Conservation (phyloP, 768 basidiomycete genomes). For the Boletellus emodensis region DNA sequence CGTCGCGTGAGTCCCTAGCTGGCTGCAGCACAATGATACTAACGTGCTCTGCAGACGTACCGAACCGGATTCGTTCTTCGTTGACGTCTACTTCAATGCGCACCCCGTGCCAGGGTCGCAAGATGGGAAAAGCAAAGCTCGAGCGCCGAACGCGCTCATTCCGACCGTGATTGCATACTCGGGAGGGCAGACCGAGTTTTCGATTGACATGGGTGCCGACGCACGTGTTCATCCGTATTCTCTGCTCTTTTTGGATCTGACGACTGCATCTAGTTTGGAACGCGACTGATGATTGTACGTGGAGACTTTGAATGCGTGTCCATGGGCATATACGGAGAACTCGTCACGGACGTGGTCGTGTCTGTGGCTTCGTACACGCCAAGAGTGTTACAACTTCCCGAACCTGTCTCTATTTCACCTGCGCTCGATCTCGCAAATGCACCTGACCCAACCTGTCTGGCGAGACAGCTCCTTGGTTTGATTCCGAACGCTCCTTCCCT, state of each 20-base stretch:
- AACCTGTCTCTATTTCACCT: constrained; percentile 40
- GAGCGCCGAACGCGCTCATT: constrained; percentile 66
- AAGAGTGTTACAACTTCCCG: constrained; percentile 33
- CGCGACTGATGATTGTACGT: constrained; percentile 76
- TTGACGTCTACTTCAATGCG: constrained; percentile 75
- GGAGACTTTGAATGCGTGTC: constrained; percentile 68
- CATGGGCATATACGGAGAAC: constrained; percentile 46
- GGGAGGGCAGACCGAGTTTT: constrained; percentile 63
- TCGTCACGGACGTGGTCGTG: constrained; percentile 43
- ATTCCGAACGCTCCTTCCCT: constrained; percentile 63
- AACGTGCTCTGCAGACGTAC: constrained; percentile 46
- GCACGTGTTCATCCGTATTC: constrained; percentile 35
- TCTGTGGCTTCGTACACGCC: constrained; percentile 41
- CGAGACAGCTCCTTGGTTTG: constrained; percentile 55
- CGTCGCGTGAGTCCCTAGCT: constrained; percentile 48
- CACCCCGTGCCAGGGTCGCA: constrained; percentile 44
- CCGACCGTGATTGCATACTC: constrained; percentile 69
- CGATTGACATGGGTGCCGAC: constrained; percentile 66
- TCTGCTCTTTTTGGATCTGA: background rate
- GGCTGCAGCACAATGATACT: background rate
- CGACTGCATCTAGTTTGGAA: constrained; percentile 49
- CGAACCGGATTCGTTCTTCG: constrained; percentile 67
- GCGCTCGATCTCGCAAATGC: constrained; percentile 59
- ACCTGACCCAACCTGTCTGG: constrained; percentile 57
- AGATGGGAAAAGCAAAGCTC: constrained; percentile 53